Evolutionary conservation across 164 flowering plant genomes (phyloP).

Genomic region (Annona squamosa): DNA sequence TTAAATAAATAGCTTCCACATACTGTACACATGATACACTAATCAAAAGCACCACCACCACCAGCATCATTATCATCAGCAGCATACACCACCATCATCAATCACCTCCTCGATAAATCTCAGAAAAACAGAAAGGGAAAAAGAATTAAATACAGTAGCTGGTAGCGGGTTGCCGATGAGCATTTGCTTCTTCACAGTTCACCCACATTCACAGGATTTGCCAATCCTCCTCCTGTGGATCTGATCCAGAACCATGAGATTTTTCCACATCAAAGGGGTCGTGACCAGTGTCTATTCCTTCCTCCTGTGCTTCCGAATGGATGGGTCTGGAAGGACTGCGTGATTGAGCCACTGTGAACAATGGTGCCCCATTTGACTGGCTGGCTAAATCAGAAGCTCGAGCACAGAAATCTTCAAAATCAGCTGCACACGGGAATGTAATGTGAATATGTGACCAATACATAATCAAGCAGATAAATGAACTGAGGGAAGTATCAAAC

Average conservation of each 20-base stretch:
- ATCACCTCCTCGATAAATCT: too few species aligned
- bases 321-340: slow-evolving; percentile 22
- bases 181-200: too few species aligned
- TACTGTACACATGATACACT: too few species aligned
- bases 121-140: too few species aligned
- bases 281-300: slow-evolving; percentile 2
- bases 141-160: too few species aligned
- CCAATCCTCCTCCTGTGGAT: slow-evolving; percentile 56
- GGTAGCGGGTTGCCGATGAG: too few species aligned
- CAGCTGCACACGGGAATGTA: slow-evolving; percentile 36
- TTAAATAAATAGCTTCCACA: too few species aligned
- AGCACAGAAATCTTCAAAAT: slow-evolving; percentile 77
- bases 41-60: too few species aligned
- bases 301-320: slow-evolving; percentile 13
- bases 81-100: too few species aligned
- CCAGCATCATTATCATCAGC: too few species aligned
- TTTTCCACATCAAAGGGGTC: slow-evolving; percentile 28
- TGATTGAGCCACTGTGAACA: slow-evolving; percentile 56
- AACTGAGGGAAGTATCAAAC: neutral
- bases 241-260: slow-evolving; percentile 17
- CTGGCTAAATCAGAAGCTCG: slow-evolving; percentile 68
- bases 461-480: neutral
- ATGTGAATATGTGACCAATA: too few species aligned
- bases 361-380: slow-evolving; percentile 77
- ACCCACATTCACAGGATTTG: slow-evolving; percentile 50